phyloP scores from a whole-genome alignment of 164 flowering plant genomes.

The Buxus sempervirens region DNA sequence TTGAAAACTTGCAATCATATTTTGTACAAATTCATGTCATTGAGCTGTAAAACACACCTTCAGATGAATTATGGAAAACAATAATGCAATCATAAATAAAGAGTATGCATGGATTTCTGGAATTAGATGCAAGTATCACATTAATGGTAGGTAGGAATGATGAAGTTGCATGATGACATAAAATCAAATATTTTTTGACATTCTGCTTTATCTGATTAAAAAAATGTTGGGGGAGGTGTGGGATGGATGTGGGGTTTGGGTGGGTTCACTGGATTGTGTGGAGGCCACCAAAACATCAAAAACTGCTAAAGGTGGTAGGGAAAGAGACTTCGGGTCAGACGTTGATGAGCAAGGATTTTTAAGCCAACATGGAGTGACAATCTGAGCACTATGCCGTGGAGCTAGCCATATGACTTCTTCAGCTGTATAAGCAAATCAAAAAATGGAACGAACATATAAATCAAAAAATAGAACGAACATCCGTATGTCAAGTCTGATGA shows the following conservation, averaged over 20 bases:
- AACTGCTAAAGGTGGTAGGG: neutral
- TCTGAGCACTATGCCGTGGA: neutral
- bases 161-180: neutral
- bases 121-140: neutral
- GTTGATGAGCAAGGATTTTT: neutral
- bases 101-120: neutral
- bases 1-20: neutral
- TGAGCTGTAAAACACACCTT: neutral
- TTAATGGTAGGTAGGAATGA: neutral
- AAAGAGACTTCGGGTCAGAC: neutral
- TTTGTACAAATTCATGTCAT: neutral
- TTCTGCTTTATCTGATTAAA: no score
- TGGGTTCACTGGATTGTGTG: no score
- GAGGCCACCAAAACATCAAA: no score
- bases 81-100: neutral
- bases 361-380: neutral
- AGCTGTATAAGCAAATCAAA: neutral
- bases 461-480: no score
- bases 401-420: neutral
- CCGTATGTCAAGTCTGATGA: neutral
- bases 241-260: no score
- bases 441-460: neutral
- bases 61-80: neutral
- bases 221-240: no score
- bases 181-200: no score